Evolutionary conservation across 495 filamentous ascomycete species (phyloP).

Genomic region (Umbilicaria muhlenbergii): DNA sequence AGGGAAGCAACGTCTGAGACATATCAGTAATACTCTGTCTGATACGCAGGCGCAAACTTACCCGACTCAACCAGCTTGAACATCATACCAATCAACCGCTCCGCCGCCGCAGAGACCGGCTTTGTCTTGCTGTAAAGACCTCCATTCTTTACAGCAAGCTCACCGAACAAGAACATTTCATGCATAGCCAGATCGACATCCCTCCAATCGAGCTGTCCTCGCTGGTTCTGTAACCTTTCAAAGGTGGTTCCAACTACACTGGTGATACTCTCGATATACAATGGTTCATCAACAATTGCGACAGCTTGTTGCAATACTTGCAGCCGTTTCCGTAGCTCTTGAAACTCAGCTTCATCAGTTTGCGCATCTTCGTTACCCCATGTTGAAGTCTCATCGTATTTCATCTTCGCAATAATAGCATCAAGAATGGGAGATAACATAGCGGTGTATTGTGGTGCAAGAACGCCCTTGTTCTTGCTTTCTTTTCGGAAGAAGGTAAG

Average conservation of each 20-base stretch:
- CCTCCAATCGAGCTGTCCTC: constrained; percentile 72
- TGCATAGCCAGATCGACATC: constrained; percentile 92
- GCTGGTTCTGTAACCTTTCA: constrained; percentile 51
- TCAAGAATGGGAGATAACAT: constrained; percentile 79
- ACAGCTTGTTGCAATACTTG: constrained; percentile 83
- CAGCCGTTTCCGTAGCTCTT: constrained; percentile 77
- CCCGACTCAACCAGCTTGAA: constrained; percentile 82
- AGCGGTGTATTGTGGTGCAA: constrained; percentile 50
- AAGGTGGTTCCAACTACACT: constrained; percentile 74
- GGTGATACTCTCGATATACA: constrained; percentile 75
- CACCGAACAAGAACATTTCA: constrained; percentile 94
- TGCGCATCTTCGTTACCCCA: constrained; percentile 93
- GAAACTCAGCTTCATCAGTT: constrained; percentile 97
- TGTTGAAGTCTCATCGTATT: constrained; percentile 82
- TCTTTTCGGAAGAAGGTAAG: constrained; percentile 75
- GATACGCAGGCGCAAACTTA: constrained; percentile 23
- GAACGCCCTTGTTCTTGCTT: constrained; percentile 37
- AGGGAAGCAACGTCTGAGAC: constrained; percentile 61
- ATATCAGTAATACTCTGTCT: constrained; percentile 6
- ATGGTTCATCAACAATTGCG: constrained; percentile 63
- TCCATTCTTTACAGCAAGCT: constrained; percentile 69
- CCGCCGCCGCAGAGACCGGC: constrained; percentile 57
- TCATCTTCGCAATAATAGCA: constrained; percentile 87
- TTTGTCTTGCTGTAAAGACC: constrained; percentile 70
- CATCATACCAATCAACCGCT: constrained; percentile 80